Evolutionary conservation across 441 rosid species (phyloP), one percentile per base, ranked within the genome.

Genomic region (Brassica balearica): DNA sequence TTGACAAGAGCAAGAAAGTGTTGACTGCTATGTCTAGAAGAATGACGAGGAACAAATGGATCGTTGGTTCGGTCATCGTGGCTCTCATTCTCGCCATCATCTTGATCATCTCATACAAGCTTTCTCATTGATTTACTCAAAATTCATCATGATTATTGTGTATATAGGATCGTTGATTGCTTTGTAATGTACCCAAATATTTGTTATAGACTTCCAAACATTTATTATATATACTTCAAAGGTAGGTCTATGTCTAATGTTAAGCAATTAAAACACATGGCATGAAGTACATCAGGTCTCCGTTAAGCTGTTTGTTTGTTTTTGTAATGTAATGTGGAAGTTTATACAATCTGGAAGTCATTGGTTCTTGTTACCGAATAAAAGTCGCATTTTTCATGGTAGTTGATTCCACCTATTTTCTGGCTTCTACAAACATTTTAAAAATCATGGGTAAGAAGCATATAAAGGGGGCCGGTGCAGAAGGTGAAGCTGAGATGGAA

Each of bases 1-100:
- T 88, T 27, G 88, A 86, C 86, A 87, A 90, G 88, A 90, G 94
- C 76, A 86, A 90, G 82, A 90, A 84, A 67, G 80, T 90, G 58
- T 77, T 88, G 81, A 84, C 86, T 3, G 75, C 87, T 69, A 90
- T 88, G 94, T 88, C 91, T 0, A 81, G 88, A 71, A 88, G 92
- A 84, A 87, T 90, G 65, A 85, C 88, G 4, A 79, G 87, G 83
- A 87, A 88, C 87, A 90, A 90, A 73, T 88, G 92, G 91, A 87
- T 90, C 0, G 72, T 85, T 68, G 82, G 69, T 78, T 87, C 89
- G 1, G 77, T 88, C 6, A 90, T 88, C 3, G 87, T 71, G 41
- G 94, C 90, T 81, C 91, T 90, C 7, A 77, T 88, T 64, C 71
- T 90, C 60, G 87, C 90, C 66, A 87, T 90, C 60, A 74, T 90